Conservation (phyloP, 106 monocot species). For the Agapanthus africanus region DNA sequence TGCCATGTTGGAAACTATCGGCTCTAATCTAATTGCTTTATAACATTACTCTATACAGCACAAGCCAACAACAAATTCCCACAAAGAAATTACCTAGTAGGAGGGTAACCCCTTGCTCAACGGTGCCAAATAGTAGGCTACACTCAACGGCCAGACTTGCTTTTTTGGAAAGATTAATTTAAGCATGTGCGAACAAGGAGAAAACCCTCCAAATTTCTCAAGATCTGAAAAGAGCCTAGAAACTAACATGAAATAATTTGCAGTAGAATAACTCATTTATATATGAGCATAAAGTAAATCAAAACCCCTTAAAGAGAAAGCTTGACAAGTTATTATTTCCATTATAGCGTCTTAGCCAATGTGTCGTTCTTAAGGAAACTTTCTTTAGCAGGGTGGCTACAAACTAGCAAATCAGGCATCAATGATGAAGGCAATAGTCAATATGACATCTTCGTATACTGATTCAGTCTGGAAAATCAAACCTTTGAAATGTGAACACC, state of each 20-base stretch:
- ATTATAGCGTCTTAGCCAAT: no score
- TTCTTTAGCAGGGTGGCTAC: not conserved
- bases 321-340: no score
- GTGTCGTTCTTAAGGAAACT: not conserved
- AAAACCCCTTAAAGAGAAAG: no score
- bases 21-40: no score
- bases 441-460: not conserved
- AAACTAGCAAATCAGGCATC: not conserved
- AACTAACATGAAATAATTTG: not conserved
- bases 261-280: not conserved
- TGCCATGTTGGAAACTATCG: no score
- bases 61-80: no score
- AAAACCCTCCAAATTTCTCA: not conserved
- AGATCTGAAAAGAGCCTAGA: not conserved
- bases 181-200: not conserved
- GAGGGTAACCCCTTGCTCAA: not conserved
- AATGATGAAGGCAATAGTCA: not conserved
- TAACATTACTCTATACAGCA: no score
- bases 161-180: not conserved
- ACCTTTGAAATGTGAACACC: constrained; percentile 99
- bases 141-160: not conserved
- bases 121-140: not conserved
- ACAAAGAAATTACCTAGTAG: no score
- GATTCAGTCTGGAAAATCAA: constrained; percentile 2
- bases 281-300: not conserved